Evolutionary conservation across 2,329 filamentous ascomycete genomes (phyloP), one percentile per base, ranked within the genome.

Genomic region (Fusarium miscanthi): DNA sequence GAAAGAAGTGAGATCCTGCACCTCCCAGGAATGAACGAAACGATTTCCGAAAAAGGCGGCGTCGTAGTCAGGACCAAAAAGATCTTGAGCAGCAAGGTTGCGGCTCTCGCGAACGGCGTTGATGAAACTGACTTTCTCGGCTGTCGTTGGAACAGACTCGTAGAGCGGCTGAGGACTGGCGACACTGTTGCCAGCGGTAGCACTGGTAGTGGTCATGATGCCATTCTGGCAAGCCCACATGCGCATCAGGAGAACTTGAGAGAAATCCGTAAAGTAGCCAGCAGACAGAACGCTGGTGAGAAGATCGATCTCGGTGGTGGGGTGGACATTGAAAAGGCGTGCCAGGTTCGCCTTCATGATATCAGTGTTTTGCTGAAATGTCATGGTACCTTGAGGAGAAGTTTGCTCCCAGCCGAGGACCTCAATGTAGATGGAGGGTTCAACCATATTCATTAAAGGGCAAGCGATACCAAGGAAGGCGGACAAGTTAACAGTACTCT

Each of bases 391-490:
- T 40, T 79, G 59, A 87, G 13, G 13, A 21, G 17, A 8, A 30
- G 19, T 30, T 19, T 14, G 67, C 57, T 79, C 70, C 85, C 87
- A 88, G 35, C 86, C 85, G 74, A 86, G 82, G 42, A 76, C 74
- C 13, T 78, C 56, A 56, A 88, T 82, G 76, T 89, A 89, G 17
- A 77, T 70, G 35, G 78, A 76, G 25, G 86, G 84, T 27, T 81
- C 75, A 53, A 86, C 77, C 59, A 89, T 81, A 30, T 83, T 82
- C 77, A 89, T 85, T 59, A 84, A 78, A 48, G 84, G 82, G 63
- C 84, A 84, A 51, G 82, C 83, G 65, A 86, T 71, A 21, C 72
- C 68, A 49, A 89, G 81, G 78, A 87, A 89, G 14, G 81, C 77
- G 52, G 85, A 81, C 41, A 89, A 80, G 48, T 84, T 81, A 30